Evolutionary conservation across 495 filamentous ascomycete genomes (phyloP).

Genomic region (Neurospora hispaniola): DNA sequence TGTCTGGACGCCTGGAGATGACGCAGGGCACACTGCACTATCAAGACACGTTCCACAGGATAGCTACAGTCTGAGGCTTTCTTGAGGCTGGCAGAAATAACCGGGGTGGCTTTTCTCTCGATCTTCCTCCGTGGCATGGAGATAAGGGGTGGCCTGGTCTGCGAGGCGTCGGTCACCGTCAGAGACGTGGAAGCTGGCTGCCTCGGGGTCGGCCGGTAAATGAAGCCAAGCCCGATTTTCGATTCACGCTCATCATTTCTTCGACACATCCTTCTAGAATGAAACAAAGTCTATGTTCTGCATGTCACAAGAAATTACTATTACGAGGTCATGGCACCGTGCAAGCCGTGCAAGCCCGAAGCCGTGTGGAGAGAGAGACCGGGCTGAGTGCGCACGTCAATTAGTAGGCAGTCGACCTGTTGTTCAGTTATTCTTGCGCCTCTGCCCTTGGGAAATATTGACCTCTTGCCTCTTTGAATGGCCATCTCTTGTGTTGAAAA

Average conservation of each 20-base stretch:
- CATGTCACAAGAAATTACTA: slow-evolving; percentile 7
- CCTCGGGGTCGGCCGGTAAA: slow-evolving; percentile 8
- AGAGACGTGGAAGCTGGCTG: not conserved
- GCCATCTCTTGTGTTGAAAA: not conserved
- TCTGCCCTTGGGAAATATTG: not conserved
- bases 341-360: slow-evolving; percentile 1
- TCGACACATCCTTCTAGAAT: slow-evolving; percentile 23
- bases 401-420: not conserved
- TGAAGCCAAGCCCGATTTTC: slow-evolving; percentile 4
- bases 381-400: not conserved
- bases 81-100: not conserved
- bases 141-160: not conserved
- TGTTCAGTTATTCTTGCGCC: not conserved
- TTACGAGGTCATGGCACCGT: slow-evolving; percentile 12
- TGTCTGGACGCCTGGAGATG: not conserved
- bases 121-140: not conserved
- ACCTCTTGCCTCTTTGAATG: not conserved
- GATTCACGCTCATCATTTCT: slow-evolving; percentile 5
- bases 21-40: not conserved
- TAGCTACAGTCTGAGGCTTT: not conserved
- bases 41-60: not conserved
- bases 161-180: not conserved
- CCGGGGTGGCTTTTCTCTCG: not conserved
- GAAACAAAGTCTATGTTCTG: slow-evolving; percentile 18
- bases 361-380: not conserved